These are phyloP conservation scores for Crucihimalaya himalaica DNA, from an alignment of 345 rosid species.

Conservation along the genomic window DNA sequence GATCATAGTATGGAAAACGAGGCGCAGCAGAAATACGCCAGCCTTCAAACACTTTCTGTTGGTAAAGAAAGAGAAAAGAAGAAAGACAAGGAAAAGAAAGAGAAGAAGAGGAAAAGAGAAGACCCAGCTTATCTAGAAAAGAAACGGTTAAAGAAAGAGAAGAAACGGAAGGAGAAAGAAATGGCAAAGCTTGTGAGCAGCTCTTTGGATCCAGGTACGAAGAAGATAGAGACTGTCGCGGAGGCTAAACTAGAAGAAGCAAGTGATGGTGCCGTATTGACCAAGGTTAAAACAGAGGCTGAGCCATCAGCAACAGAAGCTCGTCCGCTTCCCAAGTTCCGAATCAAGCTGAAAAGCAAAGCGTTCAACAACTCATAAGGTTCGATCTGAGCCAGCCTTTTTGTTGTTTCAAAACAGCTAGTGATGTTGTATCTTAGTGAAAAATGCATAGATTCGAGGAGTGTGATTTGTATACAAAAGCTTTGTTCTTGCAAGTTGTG, in stretches of 20 bases:
- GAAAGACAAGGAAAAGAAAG: conserved; percentile 53
- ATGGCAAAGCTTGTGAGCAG: conserved; percentile 57
- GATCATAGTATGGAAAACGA: conserved; percentile 49
- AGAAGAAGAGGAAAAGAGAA: conserved; percentile 68
- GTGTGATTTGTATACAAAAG: neutral
- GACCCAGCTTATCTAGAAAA: conserved; percentile 72
- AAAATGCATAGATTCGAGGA: conserved; percentile 16
- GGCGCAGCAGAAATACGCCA: conserved; percentile 59
- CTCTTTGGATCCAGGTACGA: conserved; percentile 41
- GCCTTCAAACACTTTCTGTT: conserved; percentile 63
- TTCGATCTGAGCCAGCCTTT: neutral
- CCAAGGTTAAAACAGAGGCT: conserved; percentile 48
- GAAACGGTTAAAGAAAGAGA: conserved; percentile 88
- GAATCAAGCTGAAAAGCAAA: conserved; percentile 72
- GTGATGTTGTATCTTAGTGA: neutral
- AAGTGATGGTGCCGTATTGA: conserved; percentile 41
- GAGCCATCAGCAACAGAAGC: conserved; percentile 62
- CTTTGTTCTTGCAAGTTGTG: neutral
- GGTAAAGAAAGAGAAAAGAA: conserved; percentile 56
- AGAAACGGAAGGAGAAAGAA: conserved; percentile 77
- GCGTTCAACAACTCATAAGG: conserved; percentile 39
- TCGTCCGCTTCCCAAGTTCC: conserved; percentile 56
- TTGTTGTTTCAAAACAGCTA: neutral
- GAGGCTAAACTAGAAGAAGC: conserved; percentile 51
- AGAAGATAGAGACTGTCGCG: conserved; percentile 33